phyloP scores from a whole-genome alignment of 2,329 filamentous ascomycete genomes.

The Herpotrichia juniperi region DNA sequence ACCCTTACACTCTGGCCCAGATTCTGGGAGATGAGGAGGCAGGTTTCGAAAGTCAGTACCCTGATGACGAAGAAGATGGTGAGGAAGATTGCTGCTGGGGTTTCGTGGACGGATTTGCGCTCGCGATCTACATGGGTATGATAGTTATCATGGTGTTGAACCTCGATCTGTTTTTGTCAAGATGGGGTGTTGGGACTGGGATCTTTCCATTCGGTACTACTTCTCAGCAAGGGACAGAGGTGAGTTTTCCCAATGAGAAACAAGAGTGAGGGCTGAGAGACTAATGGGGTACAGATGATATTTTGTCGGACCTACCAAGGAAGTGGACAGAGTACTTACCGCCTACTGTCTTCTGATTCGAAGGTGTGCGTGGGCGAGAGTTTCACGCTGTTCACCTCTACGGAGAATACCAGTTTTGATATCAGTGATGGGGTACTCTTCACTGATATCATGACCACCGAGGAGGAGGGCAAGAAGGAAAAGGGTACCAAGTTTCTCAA shows the following conservation, averaged over 20 bases:
- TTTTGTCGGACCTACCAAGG: no score
- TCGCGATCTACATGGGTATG: neutral
- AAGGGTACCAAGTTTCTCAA: no score
- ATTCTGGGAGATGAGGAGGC: slow-evolving; percentile 7
- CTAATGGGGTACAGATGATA: no score
- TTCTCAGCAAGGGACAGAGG: neutral
- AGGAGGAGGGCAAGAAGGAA: no score
- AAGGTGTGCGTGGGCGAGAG: no score
- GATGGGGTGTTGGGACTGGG: neutral
- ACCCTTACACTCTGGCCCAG: neutral
- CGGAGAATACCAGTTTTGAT: no score
- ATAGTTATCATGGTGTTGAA: slow-evolving; percentile 12
- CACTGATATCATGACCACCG: no score
- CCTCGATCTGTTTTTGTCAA: slow-evolving; percentile 7
- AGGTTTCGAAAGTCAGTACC: slow-evolving; percentile 10
- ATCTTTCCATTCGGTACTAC: neutral
- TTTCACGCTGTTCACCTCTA: neutral
- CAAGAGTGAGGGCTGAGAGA: no score
- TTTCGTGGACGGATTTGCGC: neutral
- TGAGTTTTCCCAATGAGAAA: neutral
- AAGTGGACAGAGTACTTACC: no score
- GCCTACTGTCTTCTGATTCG: no score
- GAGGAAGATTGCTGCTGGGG: neutral
- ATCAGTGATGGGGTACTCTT: no score
- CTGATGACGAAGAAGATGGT: neutral